Conservation (phyloP, 1,284 basidiomycete genomes). For the Cutaneotrichosporon dermatis region DNA sequence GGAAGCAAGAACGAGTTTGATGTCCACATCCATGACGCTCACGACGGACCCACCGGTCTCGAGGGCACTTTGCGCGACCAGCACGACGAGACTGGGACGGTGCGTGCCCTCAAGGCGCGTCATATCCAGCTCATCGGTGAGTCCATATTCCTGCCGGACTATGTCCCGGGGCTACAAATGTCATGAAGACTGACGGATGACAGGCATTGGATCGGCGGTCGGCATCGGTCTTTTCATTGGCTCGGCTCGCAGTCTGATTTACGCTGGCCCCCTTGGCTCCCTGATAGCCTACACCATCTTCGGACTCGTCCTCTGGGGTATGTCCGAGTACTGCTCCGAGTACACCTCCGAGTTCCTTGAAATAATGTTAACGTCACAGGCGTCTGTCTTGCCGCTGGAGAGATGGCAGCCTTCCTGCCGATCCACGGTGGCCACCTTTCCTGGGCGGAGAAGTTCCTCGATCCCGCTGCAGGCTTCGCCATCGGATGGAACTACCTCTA, state of each 20-base stretch:
- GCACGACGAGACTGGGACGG: background rate
- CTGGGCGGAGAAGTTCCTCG: constrained; percentile 18
- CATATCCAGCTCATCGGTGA: constrained; percentile 10
- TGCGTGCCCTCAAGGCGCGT: constrained; percentile 7
- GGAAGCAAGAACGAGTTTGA: background rate
- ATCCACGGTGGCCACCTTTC: constrained; percentile 19
- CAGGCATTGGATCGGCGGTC: constrained; percentile 3
- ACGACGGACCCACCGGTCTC: background rate
- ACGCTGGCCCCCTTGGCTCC: constrained; percentile 18
- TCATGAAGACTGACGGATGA: too few species aligned
- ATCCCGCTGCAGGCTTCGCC: constrained; percentile 6
- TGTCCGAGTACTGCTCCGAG: too few species aligned
- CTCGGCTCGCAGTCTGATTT: constrained; percentile 5
- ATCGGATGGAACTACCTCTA: constrained; percentile 32
- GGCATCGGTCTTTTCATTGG: constrained; percentile 12
- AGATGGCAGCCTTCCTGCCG: constrained; percentile 19
- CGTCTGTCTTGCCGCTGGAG: constrained; percentile 14
- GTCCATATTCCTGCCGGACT: too few species aligned
- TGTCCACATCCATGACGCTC: background rate
- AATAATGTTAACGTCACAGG: too few species aligned
- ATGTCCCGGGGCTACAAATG: too few species aligned
- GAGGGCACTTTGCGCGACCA: background rate
- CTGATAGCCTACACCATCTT: constrained; percentile 14
- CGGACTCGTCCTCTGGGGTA: constrained; percentile 12
- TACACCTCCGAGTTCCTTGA: too few species aligned